Conservation (phyloP, 164 flowering plant species). For the Dillenia suffruticosa region DNA sequence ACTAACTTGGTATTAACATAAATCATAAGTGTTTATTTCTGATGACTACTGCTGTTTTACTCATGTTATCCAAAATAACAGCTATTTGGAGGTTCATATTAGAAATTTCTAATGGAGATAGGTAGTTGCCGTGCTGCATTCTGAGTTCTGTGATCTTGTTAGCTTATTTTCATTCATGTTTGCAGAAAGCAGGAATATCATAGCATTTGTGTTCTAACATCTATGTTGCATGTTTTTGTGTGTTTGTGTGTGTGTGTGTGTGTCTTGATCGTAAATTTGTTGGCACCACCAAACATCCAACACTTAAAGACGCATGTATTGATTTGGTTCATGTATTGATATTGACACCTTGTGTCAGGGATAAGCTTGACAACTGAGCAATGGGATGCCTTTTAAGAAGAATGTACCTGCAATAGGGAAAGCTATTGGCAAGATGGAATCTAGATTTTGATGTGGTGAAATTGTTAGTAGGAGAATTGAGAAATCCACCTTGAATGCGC, state of each 20-base stretch:
- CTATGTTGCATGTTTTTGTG: neutral
- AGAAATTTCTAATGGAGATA: too few relatives aligned
- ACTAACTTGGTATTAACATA: too few relatives aligned
- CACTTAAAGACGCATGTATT: neutral
- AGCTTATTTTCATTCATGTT: neutral
- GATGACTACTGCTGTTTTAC: too few relatives aligned
- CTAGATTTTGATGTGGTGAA: slow-evolving; percentile 23
- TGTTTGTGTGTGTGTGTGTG: neutral
- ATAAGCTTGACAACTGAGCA: slow-evolving; percentile 84
- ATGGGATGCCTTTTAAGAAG: slow-evolving; percentile 65
- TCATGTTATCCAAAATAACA: too few relatives aligned
- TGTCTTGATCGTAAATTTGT: neutral
- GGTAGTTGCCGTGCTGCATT: too few relatives aligned
- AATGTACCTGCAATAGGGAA: slow-evolving; percentile 68
- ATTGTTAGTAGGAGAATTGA: neutral
- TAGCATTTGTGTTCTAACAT: neutral
- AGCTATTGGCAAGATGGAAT: slow-evolving; percentile 60
- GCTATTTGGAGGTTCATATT: too few relatives aligned
- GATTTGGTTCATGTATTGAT: neutral
- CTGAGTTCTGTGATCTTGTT: too few relatives aligned
- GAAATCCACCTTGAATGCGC: too few relatives aligned
- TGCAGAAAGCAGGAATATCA: neutral
- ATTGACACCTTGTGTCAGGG: slow-evolving; percentile 32
- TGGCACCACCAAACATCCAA: too few relatives aligned
- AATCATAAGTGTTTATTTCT: too few relatives aligned